Evolutionary conservation across 2,329 filamentous ascomycete species (phyloP).

Genomic region (Xylogone sp.): DNA sequence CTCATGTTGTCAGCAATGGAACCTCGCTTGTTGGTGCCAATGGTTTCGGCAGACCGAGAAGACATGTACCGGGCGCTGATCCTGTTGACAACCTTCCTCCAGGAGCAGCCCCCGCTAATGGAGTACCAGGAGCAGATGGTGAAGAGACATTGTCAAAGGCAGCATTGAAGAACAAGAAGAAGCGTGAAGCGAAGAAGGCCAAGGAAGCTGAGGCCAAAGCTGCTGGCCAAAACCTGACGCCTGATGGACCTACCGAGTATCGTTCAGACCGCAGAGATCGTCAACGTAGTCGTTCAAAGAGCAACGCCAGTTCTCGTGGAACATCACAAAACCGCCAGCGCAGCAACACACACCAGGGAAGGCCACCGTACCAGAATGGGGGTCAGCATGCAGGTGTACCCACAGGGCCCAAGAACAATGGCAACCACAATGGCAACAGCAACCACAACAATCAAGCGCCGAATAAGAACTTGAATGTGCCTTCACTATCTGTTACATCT

Average conservation of each 20-base stretch:
- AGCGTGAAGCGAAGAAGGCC: conserved; percentile 87
- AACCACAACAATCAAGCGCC: conserved; percentile 17
- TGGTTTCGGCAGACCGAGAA: conserved; percentile 72
- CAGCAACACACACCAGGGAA: conserved; percentile 41
- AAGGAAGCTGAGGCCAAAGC: conserved; percentile 71
- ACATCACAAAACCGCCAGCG: conserved; percentile 46
- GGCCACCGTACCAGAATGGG: conserved; percentile 12
- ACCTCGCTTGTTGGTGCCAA: conserved; percentile 62
- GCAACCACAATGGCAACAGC: too few relatives aligned
- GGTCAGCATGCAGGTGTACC: conserved; percentile 23
- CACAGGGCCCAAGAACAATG: conserved; percentile 16
- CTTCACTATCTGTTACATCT: conserved; percentile 49
- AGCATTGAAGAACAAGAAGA: conserved; percentile 97
- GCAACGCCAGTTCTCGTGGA: conserved; percentile 39
- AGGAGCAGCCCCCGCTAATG: conserved; percentile 65
- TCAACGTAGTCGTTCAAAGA: conserved; percentile 49
- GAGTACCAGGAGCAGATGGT: conserved; percentile 58
- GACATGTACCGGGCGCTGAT: conserved; percentile 85
- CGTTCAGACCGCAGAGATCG: conserved; percentile 57
- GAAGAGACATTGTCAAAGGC: conserved; percentile 74
- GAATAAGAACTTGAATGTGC: conserved; percentile 25
- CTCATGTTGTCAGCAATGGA: conserved; percentile 77
- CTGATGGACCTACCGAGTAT: conserved; percentile 38
- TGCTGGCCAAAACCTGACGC: conserved; percentile 31
- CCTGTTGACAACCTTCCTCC: conserved; percentile 60